Evolutionary conservation across 2,329 filamentous ascomycete species (phyloP).

Genomic region (Fusarium tuaranense): DNA sequence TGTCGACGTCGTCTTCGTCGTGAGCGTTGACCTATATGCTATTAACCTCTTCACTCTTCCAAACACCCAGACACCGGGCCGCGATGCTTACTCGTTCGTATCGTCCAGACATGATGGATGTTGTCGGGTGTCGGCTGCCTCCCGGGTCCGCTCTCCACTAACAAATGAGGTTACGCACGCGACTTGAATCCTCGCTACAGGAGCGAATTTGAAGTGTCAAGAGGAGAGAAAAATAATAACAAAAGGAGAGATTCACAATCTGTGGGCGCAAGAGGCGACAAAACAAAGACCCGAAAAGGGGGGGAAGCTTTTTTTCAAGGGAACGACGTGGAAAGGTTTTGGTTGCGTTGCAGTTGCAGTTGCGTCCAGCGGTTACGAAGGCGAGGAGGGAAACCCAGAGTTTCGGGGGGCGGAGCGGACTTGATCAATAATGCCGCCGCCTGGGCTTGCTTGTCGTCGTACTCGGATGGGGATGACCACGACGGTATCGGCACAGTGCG

Average conservation of each 20-base stretch:
- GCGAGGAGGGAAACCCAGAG: constrained; percentile 32
- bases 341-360: constrained; percentile 29
- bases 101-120: constrained; percentile 61
- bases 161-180: constrained; percentile 18
- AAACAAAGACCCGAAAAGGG: constrained; percentile 17
- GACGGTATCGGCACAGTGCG: constrained; percentile 29
- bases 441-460: background rate
- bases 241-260: constrained; percentile 26
- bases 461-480: constrained; percentile 17
- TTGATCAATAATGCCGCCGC: constrained; percentile 8
- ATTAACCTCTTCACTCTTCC: background rate
- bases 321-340: constrained; percentile 34
- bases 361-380: constrained; percentile 30
- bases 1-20: constrained; percentile 63
- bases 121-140: constrained; percentile 41
- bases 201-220: background rate
- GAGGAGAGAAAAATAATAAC: constrained; percentile 1
- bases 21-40: constrained; percentile 66
- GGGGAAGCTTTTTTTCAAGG: constrained; percentile 27
- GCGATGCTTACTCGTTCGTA: constrained; percentile 67
- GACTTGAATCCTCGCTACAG: constrained; percentile 5
- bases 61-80: background rate
- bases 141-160: constrained; percentile 33
- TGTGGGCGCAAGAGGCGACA: constrained; percentile 17
- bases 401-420: constrained; percentile 7